Evolutionary conservation across 257 asterid genomes (phyloP), one percentile per base, ranked within the genome.

Genomic region (Mentha longifolia): DNA sequence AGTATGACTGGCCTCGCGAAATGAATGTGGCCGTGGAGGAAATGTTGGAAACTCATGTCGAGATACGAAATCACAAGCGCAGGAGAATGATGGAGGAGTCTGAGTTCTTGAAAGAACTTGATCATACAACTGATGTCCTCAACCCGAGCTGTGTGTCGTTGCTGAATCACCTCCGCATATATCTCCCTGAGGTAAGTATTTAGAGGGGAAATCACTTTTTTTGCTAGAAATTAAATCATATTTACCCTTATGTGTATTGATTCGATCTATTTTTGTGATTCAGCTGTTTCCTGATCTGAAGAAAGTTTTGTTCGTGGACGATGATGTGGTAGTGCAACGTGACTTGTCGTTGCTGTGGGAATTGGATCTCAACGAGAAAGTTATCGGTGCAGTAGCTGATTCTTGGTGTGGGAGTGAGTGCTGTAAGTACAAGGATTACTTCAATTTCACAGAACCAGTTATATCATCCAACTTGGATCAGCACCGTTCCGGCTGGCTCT

Each of bases 151-250:
- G 77, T 61, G 49, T 79, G 76, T 89, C 96, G 79, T 85, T 92
- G 41, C 73, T 92, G 79, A 86, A 88, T 83, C 91, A 86, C 74
- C 91, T 92, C 57, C 90, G 95, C 25, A 80, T 92, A 41, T 86
- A 88, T 79, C 87, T 89, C 63, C 96, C 98, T 7, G 88, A 89
- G 97, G 97, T 91, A 86, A n/a, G n/a, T n/a, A n/a, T n/a, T n/a
- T n/a, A n/a, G n/a, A n/a, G n/a, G n/a, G n/a, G 28, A 25, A 25
- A 25, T 25, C 28, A 25, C 28, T 25, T 25, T n/a, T n/a, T n/a
- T n/a, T n/a, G n/a, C n/a, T n/a, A n/a, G n/a, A n/a, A n/a, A n/a
- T n/a, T n/a, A n/a, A n/a, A n/a, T n/a, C n/a, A n/a, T n/a, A n/a
- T n/a, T n/a, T n/a, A n/a, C n/a, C n/a, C n/a, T n/a, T n/a, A n/a